These are phyloP conservation scores for Skeletonema potamos DNA, from an alignment of 108 stramenopile genomes.

Conservation along the genomic window DNA sequence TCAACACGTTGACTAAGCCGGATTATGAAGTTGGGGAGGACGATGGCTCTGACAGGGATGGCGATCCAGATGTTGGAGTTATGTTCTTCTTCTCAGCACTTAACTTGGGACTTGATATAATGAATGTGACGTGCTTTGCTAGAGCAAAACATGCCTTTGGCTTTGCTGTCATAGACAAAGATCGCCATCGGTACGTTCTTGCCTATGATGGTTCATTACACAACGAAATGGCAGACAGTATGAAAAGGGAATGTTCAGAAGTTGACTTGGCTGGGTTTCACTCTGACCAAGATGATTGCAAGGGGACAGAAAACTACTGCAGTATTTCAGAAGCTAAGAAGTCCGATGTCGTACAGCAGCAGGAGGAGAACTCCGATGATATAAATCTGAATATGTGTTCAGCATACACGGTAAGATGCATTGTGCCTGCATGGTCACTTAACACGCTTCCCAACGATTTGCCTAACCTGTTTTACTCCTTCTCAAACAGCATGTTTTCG, in stretches of 20 bases:
- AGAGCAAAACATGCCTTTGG: conserved; percentile 62
- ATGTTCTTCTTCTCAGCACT: conserved; percentile 76
- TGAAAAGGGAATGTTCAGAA: conserved; percentile 14
- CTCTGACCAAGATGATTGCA: conserved; percentile 18
- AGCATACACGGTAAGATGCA: conserved; percentile 71
- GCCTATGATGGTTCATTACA: conserved; percentile 42
- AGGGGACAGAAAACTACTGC: conserved; percentile 8
- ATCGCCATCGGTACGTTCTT: conserved; percentile 41
- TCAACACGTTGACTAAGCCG: conserved; percentile 6
- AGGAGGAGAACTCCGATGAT: conserved; percentile 18
- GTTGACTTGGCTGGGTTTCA: conserved; percentile 18
- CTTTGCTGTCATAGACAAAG: conserved; percentile 46
- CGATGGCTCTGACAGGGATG: neutral
- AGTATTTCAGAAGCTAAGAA: conserved; percentile 22
- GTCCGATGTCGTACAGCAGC: conserved; percentile 1
- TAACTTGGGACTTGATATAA: conserved; percentile 69
- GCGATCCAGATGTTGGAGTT: conserved; percentile 48
- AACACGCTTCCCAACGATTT: neutral
- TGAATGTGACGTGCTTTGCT: conserved; percentile 82
- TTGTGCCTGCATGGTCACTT: neutral
- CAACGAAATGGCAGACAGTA: conserved; percentile 35
- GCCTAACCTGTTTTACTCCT: neutral
- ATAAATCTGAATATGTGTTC: conserved; percentile 84
- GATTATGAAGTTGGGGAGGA: conserved; percentile 6
- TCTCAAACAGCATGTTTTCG: conserved; percentile 67